Conservation (phyloP, 345 rosid genomes). For the Populus euphratica region DNA sequence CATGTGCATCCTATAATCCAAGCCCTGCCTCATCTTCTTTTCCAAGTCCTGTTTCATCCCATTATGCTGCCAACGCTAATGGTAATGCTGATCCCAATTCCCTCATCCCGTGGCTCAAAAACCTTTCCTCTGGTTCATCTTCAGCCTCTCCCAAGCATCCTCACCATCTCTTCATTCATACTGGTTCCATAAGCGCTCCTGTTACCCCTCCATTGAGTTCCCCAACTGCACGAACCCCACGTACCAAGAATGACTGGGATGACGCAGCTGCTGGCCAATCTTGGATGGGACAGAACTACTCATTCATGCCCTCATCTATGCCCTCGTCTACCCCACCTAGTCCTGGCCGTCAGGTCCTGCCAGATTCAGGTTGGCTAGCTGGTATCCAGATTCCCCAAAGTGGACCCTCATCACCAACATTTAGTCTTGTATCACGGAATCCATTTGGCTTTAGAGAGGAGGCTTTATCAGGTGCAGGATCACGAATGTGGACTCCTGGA, state of each 20-base stretch:
- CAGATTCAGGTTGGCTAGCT: constrained; percentile 84
- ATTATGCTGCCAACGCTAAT: constrained; percentile 46
- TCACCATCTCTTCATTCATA: constrained; percentile 57
- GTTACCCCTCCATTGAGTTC: constrained; percentile 98
- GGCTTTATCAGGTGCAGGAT: constrained; percentile 58
- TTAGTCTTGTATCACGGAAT: constrained; percentile 73
- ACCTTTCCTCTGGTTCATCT: constrained; percentile 82
- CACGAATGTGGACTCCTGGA: constrained; percentile 91
- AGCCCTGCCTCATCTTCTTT: constrained; percentile 89
- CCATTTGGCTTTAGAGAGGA: constrained; percentile 75
- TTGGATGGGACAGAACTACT: constrained; percentile 45
- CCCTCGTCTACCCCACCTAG: constrained; percentile 95
- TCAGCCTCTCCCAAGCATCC: constrained; percentile 79
- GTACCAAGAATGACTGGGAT: constrained; percentile 58
- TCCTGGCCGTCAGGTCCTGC: constrained; percentile 70
- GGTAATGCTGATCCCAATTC: constrained; percentile 63
- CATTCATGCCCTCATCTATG: constrained; percentile 42
- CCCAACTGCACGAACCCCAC: constrained; percentile 79
- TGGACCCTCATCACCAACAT: constrained; percentile 84
- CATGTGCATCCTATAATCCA: constrained; percentile 73
- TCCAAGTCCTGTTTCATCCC: constrained; percentile 80
- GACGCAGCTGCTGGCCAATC: constrained; percentile 49
- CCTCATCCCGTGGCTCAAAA: constrained; percentile 92
- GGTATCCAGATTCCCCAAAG: constrained; percentile 69
- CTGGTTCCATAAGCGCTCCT: constrained; percentile 97